Evolutionary conservation across 2,329 filamentous ascomycete species (phyloP), one percentile per base, ranked within the genome.

Genomic region (Xylaria sp.): DNA sequence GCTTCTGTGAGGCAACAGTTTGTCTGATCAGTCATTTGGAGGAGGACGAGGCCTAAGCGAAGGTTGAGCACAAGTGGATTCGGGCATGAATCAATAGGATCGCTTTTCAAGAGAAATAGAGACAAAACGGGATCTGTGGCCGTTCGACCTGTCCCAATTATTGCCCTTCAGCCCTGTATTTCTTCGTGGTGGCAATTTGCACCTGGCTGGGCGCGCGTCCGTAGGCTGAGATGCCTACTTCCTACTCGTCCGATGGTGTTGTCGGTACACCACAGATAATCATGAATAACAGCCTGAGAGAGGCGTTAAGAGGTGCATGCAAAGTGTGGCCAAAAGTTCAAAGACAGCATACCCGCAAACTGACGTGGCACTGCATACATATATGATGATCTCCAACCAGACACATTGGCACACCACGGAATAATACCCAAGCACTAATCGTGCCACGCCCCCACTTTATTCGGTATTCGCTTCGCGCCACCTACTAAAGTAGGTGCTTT

Each of bases 311-410:
- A n/a, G n/a, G n/a, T n/a, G n/a, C n/a, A n/a, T 32, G 59, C 8
- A 40, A 58, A 63, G 23, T 57, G 63, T 66, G 58, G 68, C 65
- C 47, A 69, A 60, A 69, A 37, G 25, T 29, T n/a, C 25, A 29
- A 53, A 53, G 16, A 12, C 25, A 66, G 59, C 54, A 53, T 59
- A 63, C 27, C 54, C 55, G 55, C 68, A 37, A 60, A 61, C 50
- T 65, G 64, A 69, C 68, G 68, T 69, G 68, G 68, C 68, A 68
- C 60, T 57, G 55, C 60, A 61, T 61, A 53, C 32, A 35, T 35
- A 35, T 35, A 35, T 35, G 25, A 27, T 53, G 48, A 21, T 5
- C 60, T 42, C 37, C 51, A 58, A 18, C 50, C 51, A 61, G 8
- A 54, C 25, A 67, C 37, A 23, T 44, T 29, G 25, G 27, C 23